Base-by-base conservation (phyloP, 2,329 filamentous ascomycete species). In the Fusarium annulatum region DNA sequence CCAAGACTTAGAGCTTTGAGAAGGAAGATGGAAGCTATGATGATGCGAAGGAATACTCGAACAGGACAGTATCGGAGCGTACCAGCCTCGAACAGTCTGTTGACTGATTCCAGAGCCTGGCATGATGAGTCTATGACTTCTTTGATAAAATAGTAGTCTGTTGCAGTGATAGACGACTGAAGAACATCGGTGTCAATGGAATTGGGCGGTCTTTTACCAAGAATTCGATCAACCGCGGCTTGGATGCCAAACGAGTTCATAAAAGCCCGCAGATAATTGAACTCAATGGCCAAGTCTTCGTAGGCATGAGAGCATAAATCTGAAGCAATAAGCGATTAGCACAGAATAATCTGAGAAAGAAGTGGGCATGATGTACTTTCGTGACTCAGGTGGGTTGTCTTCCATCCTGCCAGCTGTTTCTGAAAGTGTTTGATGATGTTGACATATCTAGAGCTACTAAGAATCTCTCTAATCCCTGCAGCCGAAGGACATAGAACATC, bases 81-180 rank as follows among this genome's bases (percentile, higher is more conserved):
- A 1, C 81, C 82, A 5, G 80, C 81, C 33, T 88, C 84, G 5
- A 84, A 84, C 4, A 89, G 81, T 45, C 85, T 82, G 2, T 82
- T 84, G 6, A 86, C 85, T 55, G 85, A 87, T 53, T 86, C 80
- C 7, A 89, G 78, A 34, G 88, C 87, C 59, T 87, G 82, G 49
- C 86, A 85, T 65, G 85, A 87, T 4, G 85, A 86, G 26, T 88
- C 85, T 7, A 88, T 86, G 2, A 89, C 88, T 75, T 88, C 87
- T 76, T 86, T 85, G 19, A 89, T 88, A 70, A 88, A 89, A 41
- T 85, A 84, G 61, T 87, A 88, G 72, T 89, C 87, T 53, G 83
- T 82, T 3, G 84, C 83, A 81, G 72, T 86, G 80, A 18, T 83
- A 78, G 16, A 85, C 76, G 42, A 85, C 79, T 78, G 85, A 43